Evolutionary conservation across 1,284 basidiomycete genomes (phyloP).

Genomic region (Naganishia albida): DNA sequence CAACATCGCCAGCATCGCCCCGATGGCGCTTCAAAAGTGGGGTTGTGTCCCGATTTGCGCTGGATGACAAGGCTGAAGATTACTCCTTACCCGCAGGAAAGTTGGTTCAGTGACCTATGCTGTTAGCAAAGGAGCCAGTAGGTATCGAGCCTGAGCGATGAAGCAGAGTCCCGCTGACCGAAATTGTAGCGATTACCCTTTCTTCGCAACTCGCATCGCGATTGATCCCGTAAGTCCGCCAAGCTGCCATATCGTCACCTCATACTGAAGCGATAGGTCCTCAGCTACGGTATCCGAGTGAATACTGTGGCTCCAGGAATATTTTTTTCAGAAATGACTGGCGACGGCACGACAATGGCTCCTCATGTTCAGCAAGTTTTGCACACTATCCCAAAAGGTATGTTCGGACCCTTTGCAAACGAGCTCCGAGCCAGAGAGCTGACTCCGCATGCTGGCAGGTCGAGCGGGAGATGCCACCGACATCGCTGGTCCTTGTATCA

Average conservation of each 20-base stretch:
- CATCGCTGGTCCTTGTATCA: conserved; percentile 49
- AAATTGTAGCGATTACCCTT: conserved; percentile 40
- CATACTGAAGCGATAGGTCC: not conserved
- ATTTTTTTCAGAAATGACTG: conserved; percentile 49
- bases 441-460: conserved; percentile 32
- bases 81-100: conserved; percentile 32
- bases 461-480: conserved; percentile 49
- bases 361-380: conserved; percentile 36
- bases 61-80: not conserved
- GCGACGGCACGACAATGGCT: conserved; percentile 38
- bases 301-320: conserved; percentile 43
- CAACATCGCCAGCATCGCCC: conserved; percentile 50
- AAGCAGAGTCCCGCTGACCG: conserved; percentile 34
- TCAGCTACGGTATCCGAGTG: conserved; percentile 48
- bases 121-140: conserved; percentile 47
- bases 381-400: conserved; percentile 43
- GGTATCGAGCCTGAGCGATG: not conserved
- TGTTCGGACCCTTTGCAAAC: not conserved
- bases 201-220: conserved; percentile 41
- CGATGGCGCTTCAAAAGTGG: conserved; percentile 46
- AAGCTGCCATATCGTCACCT: not conserved
- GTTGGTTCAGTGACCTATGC: conserved; percentile 48
- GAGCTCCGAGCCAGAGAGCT: not conserved
- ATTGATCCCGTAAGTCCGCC: conserved; percentile 41
- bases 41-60: not conserved